Base-by-base conservation (phyloP, 257 asterid species). In the Striga asiatica region DNA sequence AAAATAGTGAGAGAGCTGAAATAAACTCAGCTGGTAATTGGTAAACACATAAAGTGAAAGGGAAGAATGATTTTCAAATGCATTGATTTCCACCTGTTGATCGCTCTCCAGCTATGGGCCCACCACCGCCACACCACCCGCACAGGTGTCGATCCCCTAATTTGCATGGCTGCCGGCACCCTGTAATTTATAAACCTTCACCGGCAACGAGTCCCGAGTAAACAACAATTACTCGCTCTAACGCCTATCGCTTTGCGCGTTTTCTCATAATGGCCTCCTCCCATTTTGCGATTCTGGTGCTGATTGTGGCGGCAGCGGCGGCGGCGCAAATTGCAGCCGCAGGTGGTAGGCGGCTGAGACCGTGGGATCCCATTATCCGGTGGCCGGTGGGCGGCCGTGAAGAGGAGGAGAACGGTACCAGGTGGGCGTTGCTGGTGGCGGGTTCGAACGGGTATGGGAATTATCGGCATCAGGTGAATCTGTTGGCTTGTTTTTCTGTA, bases 371-470 rank as follows among this genome's bases (percentile, higher is more conserved):
- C 0, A 63, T 86, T 1, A 84, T 84, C 61, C 81, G 83, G 64
- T 75, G 71, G 71, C 95, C 96, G 0, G 66, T 64, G 49, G 85
- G 74, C 6, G 68, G 55, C 53, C 56, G 54, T 14, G 77, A 51
- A 11, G 28, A 52, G 55, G 78, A 50, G 59, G 71, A 68, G 29
- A 52, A 63, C 11, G 76, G 71, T 24, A 83, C 94, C 4, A 70
- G 70, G 28, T 91, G 98, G 98, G 98, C 96, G 58, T 83, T 91
- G 68, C 92, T 91, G 49, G 92, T 91, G 6, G 98, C 98, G 0
- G 98, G 98, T 32, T 91, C 98, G 0, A 80, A 66, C 8, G 98
- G 98, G 1, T 84, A 62, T 16, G 87, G 78, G 12, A 91, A 91
- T 49, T 91, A 91, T 35, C 84, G 98, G 8, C 98, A 91, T 65